A percentile compares a stretch with the other conserved stretches of the same genome.
Evolutionary conservation across 805 yeast species (phyloP).

Genomic region (Kazachstania bromeliacearum): DNA sequence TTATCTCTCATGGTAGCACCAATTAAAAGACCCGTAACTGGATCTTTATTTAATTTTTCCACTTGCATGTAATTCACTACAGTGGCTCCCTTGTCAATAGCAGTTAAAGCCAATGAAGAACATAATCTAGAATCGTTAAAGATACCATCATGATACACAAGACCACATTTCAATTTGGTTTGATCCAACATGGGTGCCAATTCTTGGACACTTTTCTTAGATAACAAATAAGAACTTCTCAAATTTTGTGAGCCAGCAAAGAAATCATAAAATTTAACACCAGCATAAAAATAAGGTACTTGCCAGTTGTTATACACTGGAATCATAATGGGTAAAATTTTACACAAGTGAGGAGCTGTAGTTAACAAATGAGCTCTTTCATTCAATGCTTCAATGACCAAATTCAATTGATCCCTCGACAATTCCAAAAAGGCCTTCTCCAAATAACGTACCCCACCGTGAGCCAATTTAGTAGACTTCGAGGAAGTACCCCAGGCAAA

Average conservation of each 20-base stretch:
- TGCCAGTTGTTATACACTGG: conserved; percentile 97
- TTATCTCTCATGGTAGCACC: conserved; percentile 73
- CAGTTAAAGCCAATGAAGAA: conserved; percentile 75
- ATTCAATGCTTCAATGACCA: conserved; percentile 80
- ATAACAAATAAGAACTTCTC: conserved; percentile 64
- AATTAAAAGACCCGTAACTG: conserved; percentile 43
- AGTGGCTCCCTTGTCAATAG: conserved; percentile 80
- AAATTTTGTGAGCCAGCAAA: conserved; percentile 86
- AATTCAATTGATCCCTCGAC: conserved; percentile 79
- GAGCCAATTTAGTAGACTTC: conserved; percentile 91
- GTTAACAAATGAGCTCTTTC: conserved; percentile 79
- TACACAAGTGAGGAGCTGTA: conserved; percentile 86
- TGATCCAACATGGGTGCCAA: conserved; percentile 82
- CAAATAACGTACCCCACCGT: conserved; percentile 92
- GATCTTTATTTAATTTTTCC: conserved; percentile 58
- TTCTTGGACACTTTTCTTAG: conserved; percentile 55
- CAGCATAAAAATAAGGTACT: conserved; percentile 85
- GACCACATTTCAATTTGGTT: conserved; percentile 71
- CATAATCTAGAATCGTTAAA: conserved; percentile 92
- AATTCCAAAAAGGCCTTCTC: conserved; percentile 92
- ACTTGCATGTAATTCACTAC: conserved; percentile 83
- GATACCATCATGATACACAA: conserved; percentile 91
- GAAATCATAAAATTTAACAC: conserved; percentile 85
- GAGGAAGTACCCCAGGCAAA: conserved; percentile 91
- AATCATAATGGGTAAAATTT: conserved; percentile 83